Percentiles rank a stretch among this genome's conserved stretches.
phyloP scores from a whole-genome alignment of 78 protist genomes.

The Ministeria vibrans region DNA sequence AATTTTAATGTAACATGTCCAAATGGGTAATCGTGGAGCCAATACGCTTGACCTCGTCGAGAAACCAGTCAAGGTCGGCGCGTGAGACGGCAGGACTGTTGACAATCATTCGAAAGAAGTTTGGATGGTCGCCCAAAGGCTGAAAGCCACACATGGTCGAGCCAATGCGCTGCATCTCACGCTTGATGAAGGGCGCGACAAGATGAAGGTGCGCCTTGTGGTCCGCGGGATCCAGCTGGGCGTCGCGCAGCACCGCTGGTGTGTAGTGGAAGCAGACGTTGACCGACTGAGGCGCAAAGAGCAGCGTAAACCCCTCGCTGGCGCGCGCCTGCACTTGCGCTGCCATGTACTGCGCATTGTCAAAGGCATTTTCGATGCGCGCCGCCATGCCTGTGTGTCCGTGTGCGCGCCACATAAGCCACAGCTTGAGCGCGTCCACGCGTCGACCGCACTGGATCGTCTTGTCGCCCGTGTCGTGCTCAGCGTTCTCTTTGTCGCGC shows the following conservation, averaged over 20 bases:
- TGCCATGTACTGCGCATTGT: background rate
- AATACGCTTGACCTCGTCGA: background rate
- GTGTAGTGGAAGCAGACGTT: slow-evolving; percentile 42
- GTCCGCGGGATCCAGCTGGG: background rate
- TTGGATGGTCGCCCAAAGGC: slow-evolving; percentile 29
- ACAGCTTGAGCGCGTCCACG: slow-evolving; percentile 44
- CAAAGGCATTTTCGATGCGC: slow-evolving; percentile 29
- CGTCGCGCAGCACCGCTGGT: slow-evolving; percentile 9
- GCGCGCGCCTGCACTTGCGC: background rate
- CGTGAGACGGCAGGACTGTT: background rate
- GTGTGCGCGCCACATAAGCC: slow-evolving; percentile 40
- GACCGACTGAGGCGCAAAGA: slow-evolving; percentile 9
- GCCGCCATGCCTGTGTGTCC: slow-evolving; percentile 27
- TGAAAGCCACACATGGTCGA: slow-evolving; percentile 16
- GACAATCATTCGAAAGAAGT: slow-evolving; percentile 33
- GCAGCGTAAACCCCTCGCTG: slow-evolving; percentile 10
- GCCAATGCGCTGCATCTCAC: slow-evolving; percentile 35
- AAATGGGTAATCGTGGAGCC: no score
- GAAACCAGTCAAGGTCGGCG: background rate
- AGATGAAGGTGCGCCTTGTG: background rate
- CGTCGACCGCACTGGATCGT: slow-evolving; percentile 54
- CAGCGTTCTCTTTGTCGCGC: slow-evolving; percentile 16
- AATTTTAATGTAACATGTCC: no score
- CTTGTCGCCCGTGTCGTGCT: slow-evolving; percentile 34
- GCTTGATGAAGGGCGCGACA: slow-evolving; percentile 26